Base-by-base conservation (phyloP, 2,329 filamentous ascomycete genomes). In the Pyrenophora seminiperda region DNA sequence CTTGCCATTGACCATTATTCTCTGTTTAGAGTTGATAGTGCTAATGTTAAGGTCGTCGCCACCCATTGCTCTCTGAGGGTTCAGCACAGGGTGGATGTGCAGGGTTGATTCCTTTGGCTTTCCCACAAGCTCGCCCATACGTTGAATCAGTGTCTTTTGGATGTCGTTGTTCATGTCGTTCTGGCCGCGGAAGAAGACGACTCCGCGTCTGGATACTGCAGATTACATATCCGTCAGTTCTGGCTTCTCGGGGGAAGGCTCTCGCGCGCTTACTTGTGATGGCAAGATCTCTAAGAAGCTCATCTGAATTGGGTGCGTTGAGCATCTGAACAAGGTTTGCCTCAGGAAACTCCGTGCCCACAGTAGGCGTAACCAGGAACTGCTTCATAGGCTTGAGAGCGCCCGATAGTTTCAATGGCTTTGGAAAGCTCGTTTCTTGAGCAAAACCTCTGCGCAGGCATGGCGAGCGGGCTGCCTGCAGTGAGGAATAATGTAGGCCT, bases 21-120 rank as follows among this genome's bases (percentile, higher is more conserved):
- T 41, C 45, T 42, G 45, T n/a, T 20, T 31, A 31, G 45, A 47
- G 22, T 47, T 47, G 31, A 47, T 47, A 31, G 45, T 42, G 45
- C 45, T 47, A 22, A 47, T 47, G 15, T 47, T 20, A 15, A 47
- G 24, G 31, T 47, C 45, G 11, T 47, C 31, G 17, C 45, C 45
- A 29, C 38, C 45, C 38, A 41, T 29, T n/a, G 38, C 38, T 20
- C 17, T 34, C 15, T 42, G 31, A 5, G 45, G 45, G 30, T 47
- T 47, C 30, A 47, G 30, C 2, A 47, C 45, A 17, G 45, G 38
- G 22, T 42, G 45, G 10, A 47, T 42, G 31, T 47, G 45, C 9
- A 47, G 45, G 11, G 38, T 31, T 5, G 45, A 47, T 34, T 47
- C 45, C 7, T 47, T 30, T 6, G 45, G 45, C 38, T 47, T 47